Conservation (phyloP, 805 yeast species). For the Peterozyma xylosa region DNA sequence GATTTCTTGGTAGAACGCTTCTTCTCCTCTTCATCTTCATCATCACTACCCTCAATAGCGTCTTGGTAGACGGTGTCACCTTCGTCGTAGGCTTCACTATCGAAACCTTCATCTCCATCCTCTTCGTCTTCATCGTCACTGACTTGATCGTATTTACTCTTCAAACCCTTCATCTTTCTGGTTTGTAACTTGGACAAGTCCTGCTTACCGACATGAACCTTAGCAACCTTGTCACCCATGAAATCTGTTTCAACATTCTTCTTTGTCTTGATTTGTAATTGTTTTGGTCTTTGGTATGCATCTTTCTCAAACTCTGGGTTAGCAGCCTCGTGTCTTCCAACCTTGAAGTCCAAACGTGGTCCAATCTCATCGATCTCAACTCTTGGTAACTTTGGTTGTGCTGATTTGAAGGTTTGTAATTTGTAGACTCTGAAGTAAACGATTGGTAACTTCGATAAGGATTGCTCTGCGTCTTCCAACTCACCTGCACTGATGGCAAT, state of each 20-base stretch:
- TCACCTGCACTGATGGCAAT: conserved; percentile 73
- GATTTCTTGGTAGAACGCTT: conserved; percentile 15
- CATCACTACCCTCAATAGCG: conserved; percentile 14
- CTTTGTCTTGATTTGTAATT: conserved; percentile 71
- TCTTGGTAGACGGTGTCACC: conserved; percentile 35
- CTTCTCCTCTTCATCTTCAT: conserved; percentile 27
- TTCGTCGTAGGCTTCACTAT: conserved; percentile 22
- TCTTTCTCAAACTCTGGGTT: conserved; percentile 87
- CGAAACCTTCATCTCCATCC: conserved; percentile 38
- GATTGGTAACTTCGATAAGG: conserved; percentile 57
- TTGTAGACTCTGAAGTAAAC: conserved; percentile 89
- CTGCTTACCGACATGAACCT: conserved; percentile 93
- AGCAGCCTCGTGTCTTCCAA: conserved; percentile 81
- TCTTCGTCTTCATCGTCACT: conserved; percentile 46
- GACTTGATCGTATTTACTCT: conserved; percentile 74
- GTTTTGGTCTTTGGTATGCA: conserved; percentile 75
- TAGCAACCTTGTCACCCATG: conserved; percentile 96
- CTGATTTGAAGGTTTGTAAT: conserved; percentile 67
- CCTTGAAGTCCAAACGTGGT: conserved; percentile 86
- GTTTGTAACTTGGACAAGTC: conserved; percentile 88
- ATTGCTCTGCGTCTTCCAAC: conserved; percentile 67
- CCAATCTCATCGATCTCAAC: conserved; percentile 94
- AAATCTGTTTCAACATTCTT: conserved; percentile 84
- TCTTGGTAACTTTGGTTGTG: conserved; percentile 83
- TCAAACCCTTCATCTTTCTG: conserved; percentile 97